These are phyloP conservation scores for Bromus sterilis DNA, from an alignment of 176 grass and related monocot genomes.

Conservation along the genomic window DNA sequence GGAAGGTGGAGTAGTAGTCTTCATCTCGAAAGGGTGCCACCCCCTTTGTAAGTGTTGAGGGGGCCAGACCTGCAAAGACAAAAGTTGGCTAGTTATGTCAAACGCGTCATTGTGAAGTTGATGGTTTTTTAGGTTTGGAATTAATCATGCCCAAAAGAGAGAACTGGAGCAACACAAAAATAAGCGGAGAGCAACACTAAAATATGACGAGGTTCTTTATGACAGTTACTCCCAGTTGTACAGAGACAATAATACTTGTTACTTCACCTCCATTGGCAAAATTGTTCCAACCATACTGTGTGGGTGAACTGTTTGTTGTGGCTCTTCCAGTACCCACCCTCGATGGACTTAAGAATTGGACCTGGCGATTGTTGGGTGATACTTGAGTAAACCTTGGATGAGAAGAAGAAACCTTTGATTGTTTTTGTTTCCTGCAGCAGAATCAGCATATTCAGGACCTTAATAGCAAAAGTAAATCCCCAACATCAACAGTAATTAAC, in stretches of 20 bases:
- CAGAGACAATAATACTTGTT: neutral
- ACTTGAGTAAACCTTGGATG: conserved; percentile 36
- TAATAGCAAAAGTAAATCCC: neutral
- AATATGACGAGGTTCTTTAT: neutral
- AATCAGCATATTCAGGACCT: conserved; percentile 18
- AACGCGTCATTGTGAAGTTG: neutral
- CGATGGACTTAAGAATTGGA: conserved; percentile 66
- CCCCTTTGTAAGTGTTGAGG: conserved; percentile 27
- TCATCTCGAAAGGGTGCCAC: conserved; percentile 18
- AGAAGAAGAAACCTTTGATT: conserved; percentile 25
- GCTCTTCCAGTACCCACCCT: conserved; percentile 25
- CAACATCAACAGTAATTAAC: neutral
- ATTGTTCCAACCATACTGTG: conserved; percentile 43
- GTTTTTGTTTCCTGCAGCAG: conserved; percentile 42
- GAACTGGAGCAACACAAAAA: too few species aligned
- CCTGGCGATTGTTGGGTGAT: conserved; percentile 30
- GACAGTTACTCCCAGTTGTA: neutral
- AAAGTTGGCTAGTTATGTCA: neutral
- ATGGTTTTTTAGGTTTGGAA: neutral
- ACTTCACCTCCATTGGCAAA: conserved; percentile 47
- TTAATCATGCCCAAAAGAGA: neutral
- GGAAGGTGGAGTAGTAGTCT: conserved; percentile 80
- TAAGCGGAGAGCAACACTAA: neutral
- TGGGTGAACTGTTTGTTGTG: conserved; percentile 33
- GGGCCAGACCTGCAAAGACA: conserved; percentile 36